Conservation (phyloP, 1,284 basidiomycete species). For the Sporisorium graminicola region DNA sequence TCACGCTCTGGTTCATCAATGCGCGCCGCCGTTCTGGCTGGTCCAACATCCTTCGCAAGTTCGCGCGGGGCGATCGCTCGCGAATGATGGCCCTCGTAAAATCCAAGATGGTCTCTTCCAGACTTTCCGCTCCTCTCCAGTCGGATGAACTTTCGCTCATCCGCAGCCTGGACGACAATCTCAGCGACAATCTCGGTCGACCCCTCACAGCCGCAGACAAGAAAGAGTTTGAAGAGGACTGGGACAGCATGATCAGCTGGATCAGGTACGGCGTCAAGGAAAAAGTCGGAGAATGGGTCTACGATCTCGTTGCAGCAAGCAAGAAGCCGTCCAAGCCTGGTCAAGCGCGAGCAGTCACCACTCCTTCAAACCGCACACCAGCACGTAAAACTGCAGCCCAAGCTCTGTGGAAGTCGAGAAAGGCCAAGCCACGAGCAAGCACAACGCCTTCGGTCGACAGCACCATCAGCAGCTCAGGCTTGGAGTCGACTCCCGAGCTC, state of each 20-base stretch:
- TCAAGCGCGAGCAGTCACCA: conserved; percentile 23
- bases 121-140: neutral
- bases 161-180: conserved; percentile 21
- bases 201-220: conserved; percentile 21
- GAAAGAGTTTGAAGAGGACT: conserved; percentile 42
- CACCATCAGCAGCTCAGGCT: neutral
- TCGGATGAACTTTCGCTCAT: neutral
- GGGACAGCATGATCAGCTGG: conserved; percentile 50
- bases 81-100: conserved; percentile 33
- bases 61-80: conserved; percentile 40
- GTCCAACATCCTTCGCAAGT: conserved; percentile 57
- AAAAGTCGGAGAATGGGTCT: conserved; percentile 56
- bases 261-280: conserved; percentile 57
- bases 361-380: conserved; percentile 24
- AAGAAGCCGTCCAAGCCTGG: conserved; percentile 25
- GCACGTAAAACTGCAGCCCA: conserved; percentile 14
- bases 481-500: conserved; percentile 38
- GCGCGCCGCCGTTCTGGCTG: conserved; percentile 65
- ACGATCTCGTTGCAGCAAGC: conserved; percentile 38
- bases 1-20: conserved; percentile 68
- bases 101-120: conserved; percentile 28
- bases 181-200: conserved; percentile 25
- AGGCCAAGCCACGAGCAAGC: conserved; percentile 19
- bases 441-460: conserved; percentile 19
- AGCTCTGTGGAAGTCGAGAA: conserved; percentile 12